Conservation (phyloP, 1,139 yeast species). For the Blastobotrys malaysiensis region DNA sequence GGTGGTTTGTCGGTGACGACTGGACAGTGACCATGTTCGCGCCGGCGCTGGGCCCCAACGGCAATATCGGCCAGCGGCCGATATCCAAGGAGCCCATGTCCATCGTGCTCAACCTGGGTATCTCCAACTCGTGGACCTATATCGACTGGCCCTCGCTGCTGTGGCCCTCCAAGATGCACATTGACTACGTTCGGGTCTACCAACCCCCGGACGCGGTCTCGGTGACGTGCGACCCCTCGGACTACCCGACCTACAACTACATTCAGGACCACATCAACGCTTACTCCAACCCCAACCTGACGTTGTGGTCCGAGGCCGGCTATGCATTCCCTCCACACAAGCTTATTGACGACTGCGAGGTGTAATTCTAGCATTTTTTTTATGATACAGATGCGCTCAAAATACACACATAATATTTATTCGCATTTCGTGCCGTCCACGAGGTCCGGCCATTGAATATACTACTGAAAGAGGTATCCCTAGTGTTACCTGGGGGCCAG, state of each 20-base stretch:
- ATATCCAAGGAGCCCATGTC: conserved; percentile 86
- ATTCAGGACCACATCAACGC: conserved; percentile 59
- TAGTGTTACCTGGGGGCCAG: no score
- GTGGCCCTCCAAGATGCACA: conserved; percentile 63
- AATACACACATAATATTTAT: not conserved
- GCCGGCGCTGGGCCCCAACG: conserved; percentile 69
- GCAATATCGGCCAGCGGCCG: conserved; percentile 70
- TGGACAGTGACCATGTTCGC: conserved; percentile 61
- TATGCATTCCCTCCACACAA: conserved; percentile 55
- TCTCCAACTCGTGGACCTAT: conserved; percentile 77
- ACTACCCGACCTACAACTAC: conserved; percentile 68
- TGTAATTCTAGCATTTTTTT: not conserved
- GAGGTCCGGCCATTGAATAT: no score
- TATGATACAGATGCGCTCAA: not conserved
- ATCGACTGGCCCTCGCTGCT: conserved; percentile 67
- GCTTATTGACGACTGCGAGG: conserved; percentile 40
- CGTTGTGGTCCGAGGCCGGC: conserved; percentile 64
- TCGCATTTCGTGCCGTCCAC: not conserved
- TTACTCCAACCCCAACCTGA: conserved; percentile 56
- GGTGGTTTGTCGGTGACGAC: conserved; percentile 74
- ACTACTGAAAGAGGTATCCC: no score
- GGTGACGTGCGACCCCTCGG: conserved; percentile 70
- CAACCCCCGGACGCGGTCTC: conserved; percentile 53
- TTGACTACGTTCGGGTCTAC: conserved; percentile 75
- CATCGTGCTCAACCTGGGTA: conserved; percentile 67